phyloP scores from a whole-genome alignment of 305 asterid species.

The Solanum aculeatissimum region DNA sequence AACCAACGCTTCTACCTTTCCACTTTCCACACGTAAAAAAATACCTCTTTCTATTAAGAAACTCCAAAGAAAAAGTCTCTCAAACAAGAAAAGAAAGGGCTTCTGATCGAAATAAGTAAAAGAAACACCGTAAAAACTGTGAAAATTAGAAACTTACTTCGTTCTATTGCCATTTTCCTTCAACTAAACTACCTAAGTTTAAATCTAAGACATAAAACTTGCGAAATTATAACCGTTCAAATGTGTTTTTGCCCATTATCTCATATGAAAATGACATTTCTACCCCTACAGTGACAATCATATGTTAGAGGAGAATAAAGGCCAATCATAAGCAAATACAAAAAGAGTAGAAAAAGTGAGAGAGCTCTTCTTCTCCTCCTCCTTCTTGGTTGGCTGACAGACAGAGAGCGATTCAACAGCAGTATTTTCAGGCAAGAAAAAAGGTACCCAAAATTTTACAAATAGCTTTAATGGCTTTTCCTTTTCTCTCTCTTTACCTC shows the following conservation, averaged over 20 bases:
- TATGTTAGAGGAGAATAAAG: neutral
- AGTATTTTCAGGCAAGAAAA: constrained; percentile 1
- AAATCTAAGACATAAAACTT: neutral
- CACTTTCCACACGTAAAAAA: too few relatives aligned
- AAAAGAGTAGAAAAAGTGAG: neutral
- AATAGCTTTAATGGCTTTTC: neutral
- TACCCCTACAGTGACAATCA: neutral
- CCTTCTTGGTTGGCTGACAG: neutral
- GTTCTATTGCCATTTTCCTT: too few relatives aligned
- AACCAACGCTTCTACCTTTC: too few relatives aligned
- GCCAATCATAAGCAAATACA: neutral
- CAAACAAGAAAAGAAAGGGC: too few relatives aligned
- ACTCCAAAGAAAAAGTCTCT: too few relatives aligned
- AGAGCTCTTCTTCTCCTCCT: neutral
- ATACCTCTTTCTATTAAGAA: too few relatives aligned
- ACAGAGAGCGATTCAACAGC: constrained; percentile 11
- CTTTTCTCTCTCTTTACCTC: constrained; percentile 1
- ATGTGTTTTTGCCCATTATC: neutral
- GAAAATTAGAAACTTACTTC: too few relatives aligned
- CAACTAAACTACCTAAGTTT: too few relatives aligned
- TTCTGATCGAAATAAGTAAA: too few relatives aligned
- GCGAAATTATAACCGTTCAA: neutral
- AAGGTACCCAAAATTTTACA: neutral
- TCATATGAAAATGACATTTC: neutral
- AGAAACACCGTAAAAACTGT: too few relatives aligned